Conservation (phyloP, 768 basidiomycete genomes). For the Russula dissimulans region DNA sequence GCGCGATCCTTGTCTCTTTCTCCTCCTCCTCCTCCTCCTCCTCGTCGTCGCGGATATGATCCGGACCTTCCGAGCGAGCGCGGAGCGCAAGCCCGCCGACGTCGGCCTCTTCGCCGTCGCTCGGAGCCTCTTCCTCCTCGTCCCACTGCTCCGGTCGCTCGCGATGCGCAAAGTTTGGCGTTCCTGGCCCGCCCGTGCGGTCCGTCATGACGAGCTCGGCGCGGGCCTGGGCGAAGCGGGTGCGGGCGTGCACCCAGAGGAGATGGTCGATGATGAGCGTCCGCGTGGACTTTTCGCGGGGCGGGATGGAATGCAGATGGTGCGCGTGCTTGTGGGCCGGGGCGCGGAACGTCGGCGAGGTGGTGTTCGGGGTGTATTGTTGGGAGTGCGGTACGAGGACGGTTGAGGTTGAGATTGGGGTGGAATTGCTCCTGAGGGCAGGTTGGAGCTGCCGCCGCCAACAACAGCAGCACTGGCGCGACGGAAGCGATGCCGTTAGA, state of each 20-base stretch:
- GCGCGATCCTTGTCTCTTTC: conserved; percentile 33
- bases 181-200: conserved; percentile 58
- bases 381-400: background rate
- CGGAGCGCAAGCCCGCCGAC: conserved; percentile 24
- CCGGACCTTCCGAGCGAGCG: conserved; percentile 44
- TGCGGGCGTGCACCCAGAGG: conserved; percentile 75
- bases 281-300: conserved; percentile 79
- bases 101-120: conserved; percentile 51
- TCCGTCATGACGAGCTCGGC: conserved; percentile 84
- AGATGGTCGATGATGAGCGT: conserved; percentile 84
- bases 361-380: background rate
- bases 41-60: conserved; percentile 42
- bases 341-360: conserved; percentile 41
- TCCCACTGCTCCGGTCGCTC: conserved; percentile 68
- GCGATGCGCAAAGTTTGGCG: conserved; percentile 51
- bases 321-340: conserved; percentile 86
- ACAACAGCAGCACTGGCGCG: too few relatives aligned
- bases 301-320: conserved; percentile 79
- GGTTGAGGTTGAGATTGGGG: background rate
- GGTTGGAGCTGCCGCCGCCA: background rate
- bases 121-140: conserved; percentile 57
- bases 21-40: too few relatives aligned
- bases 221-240: conserved; percentile 74
- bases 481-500: background rate
- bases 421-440: background rate